Percentiles rank a stretch among this genome's conserved stretches.
Evolutionary conservation across 2,329 filamentous ascomycete genomes (phyloP).

Genomic region (Helotiales sp.): DNA sequence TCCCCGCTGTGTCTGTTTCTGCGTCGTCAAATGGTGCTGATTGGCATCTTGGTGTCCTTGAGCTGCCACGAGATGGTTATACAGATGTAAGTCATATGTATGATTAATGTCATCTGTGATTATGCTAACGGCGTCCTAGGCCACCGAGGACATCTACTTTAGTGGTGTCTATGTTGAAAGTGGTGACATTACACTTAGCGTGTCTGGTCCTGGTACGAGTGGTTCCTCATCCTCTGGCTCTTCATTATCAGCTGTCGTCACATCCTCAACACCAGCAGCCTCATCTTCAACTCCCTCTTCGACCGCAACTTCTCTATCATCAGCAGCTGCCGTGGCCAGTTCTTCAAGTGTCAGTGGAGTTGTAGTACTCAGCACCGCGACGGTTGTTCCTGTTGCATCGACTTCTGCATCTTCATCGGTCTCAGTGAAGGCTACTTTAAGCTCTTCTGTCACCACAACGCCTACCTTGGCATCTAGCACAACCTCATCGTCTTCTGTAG

Average conservation of each 20-base stretch:
- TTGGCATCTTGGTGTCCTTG: conserved; percentile 71
- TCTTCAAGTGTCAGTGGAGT: no score
- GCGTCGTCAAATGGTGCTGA: conserved; percentile 68
- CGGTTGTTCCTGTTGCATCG: neutral
- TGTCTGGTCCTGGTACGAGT: conserved; percentile 37
- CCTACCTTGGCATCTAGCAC: conserved; percentile 1
- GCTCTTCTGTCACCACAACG: neutral
- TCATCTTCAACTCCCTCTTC: neutral
- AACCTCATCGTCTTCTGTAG: neutral
- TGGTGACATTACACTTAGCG: conserved; percentile 43
- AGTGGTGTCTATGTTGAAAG: conserved; percentile 70
- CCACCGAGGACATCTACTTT: conserved; percentile 68
- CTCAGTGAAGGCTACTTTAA: neutral
- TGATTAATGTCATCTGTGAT: neutral
- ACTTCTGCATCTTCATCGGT: neutral
- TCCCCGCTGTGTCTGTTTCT: conserved; percentile 57
- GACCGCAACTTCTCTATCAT: neutral
- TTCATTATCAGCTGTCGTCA: neutral
- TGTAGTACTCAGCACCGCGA: no score
- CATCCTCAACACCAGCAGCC: neutral
- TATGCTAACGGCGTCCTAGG: neutral
- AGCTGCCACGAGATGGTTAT: conserved; percentile 58
- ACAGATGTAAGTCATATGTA: conserved; percentile 40
- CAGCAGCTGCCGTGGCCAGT: neutral
- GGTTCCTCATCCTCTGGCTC: conserved; percentile 14